These are phyloP conservation scores for Leptographium lundbergii DNA, from an alignment of 2,329 filamentous ascomycete genomes.

Conservation along the genomic window DNA sequence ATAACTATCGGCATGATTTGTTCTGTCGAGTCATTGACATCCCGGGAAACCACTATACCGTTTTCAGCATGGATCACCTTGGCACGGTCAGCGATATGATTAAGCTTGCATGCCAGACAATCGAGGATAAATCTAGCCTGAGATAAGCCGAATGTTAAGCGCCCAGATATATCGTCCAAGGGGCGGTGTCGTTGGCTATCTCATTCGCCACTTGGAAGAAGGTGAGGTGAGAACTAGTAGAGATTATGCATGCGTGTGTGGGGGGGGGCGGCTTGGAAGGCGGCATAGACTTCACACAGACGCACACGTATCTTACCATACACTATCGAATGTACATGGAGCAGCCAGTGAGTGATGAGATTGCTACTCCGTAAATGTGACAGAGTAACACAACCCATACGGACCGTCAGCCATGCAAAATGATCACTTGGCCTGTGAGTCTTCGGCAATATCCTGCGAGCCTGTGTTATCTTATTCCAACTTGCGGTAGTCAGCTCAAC, in stretches of 20 bases:
- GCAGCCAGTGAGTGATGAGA: background rate
- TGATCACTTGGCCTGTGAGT: too few species aligned
- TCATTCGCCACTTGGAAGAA: background rate
- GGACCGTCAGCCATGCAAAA: too few species aligned
- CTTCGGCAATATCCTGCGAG: too few species aligned
- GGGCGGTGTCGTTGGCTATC: background rate
- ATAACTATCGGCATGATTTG: constrained; percentile 28
- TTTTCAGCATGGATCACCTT: constrained; percentile 24
- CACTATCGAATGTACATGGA: background rate
- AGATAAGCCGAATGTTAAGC: background rate
- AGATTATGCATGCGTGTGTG: background rate
- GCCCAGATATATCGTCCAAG: background rate
- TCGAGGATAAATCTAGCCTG: constrained; percentile 9
- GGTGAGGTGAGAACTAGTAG: background rate
- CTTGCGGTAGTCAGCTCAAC: too few species aligned
- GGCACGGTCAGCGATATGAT: constrained; percentile 16
- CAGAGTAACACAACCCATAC: too few species aligned
- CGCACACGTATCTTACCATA: background rate
- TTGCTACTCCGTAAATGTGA: too few species aligned
- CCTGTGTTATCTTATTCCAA: too few species aligned
- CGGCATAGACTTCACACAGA: background rate
- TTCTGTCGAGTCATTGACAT: constrained; percentile 33
- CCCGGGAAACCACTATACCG: constrained; percentile 37
- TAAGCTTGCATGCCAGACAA: constrained; percentile 15
- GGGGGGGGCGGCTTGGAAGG: too few species aligned